Evolutionary conservation across 2,329 filamentous ascomycete genomes (phyloP), one percentile per base, ranked within the genome.

Genomic region (Hypocreales sp.): DNA sequence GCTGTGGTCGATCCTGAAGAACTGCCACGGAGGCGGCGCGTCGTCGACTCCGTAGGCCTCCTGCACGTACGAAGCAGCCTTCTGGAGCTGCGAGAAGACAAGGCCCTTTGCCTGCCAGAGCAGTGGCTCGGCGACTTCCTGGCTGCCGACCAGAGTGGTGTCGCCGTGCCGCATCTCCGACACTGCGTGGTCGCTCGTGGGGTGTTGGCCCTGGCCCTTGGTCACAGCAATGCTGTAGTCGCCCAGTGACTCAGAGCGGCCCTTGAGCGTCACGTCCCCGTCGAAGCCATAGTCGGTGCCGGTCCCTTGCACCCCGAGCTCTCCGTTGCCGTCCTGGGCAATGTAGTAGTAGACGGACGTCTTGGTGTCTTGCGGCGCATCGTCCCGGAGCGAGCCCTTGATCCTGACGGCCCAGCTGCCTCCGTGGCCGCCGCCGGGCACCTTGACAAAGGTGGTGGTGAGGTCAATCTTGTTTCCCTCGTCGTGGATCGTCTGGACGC

Each of bases 351-450:
- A 60, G 4, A 94, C 50, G 2, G 80, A 76, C 0, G 77, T 87
- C 48, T 80, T 79, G 31, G 83, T 60, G 35, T 78, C 62, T 2
- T 59, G 49, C 5, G 72, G 64, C 0, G 67, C 78, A 47, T 79
- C 79, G 5, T 74, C 67, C 25, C 80, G 71, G 21, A 81, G 77
- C 23, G 68, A 69, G 14, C 90, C 90, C 54, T 79, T 86, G 44
- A 98, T 76, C 32, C 90, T 67, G 20, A 79, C 82, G 29, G 76
- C 90, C 90, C 90, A 98, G 54, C 74, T 92, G 31, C 90, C 90
- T 31, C 84, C 86, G 50, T 92, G 67, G 13, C 64, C 60, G 28
- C 84, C 86, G 14, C 86, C 84, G 2, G 86, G 81, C 20, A 93
- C 67, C 56, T 95, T 98, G 45, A 94, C 73, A 53, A 95, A 94